A percentile compares a stretch with the other conserved stretches of the same genome.
phyloP scores from a whole-genome alignment of 2,329 filamentous ascomycete genomes.

The Pezicula radicicola region DNA sequence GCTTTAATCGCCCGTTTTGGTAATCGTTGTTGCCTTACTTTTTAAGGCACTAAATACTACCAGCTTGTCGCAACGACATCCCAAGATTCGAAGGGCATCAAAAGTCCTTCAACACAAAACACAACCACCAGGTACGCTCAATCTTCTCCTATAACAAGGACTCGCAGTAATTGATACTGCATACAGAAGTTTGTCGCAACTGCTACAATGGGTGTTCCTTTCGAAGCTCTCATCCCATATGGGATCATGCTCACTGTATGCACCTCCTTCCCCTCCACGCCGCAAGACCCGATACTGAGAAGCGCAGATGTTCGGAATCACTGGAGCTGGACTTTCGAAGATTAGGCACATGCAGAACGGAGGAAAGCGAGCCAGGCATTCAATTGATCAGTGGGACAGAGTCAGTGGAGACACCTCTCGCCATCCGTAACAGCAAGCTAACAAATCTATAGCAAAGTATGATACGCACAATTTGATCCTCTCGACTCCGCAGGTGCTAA shows the following conservation, averaged over 20 bases:
- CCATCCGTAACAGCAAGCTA: slow-evolving; percentile 14
- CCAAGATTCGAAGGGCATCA: slow-evolving; percentile 1
- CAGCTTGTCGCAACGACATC: slow-evolving; percentile 6
- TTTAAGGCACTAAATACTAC: neutral
- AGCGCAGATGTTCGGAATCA: slow-evolving; percentile 36
- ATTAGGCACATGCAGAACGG: slow-evolving; percentile 35
- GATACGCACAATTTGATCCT: neutral
- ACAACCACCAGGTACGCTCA: slow-evolving; percentile 15
- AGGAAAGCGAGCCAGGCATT: slow-evolving; percentile 35
- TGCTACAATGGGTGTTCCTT: slow-evolving; percentile 36
- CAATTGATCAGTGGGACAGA: slow-evolving; percentile 37
- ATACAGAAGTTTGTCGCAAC: slow-evolving; percentile 16
- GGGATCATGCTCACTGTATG: slow-evolving; percentile 36
- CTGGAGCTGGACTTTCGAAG: slow-evolving; percentile 34
- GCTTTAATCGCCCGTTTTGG: no score
- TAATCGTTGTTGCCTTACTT: no score
- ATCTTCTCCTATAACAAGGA: neutral
- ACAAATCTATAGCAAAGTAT: slow-evolving; percentile 31
- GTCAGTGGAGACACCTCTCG: slow-evolving; percentile 21
- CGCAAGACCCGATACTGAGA: slow-evolving; percentile 13
- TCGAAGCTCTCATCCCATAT: slow-evolving; percentile 38
- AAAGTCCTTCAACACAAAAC: slow-evolving; percentile 10
- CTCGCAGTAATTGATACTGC: slow-evolving; percentile 6
- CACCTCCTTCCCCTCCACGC: slow-evolving; percentile 6
- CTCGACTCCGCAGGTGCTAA: slow-evolving; percentile 9